These are phyloP conservation scores for Entomortierella chlamydospora DNA, from an alignment of 192 early-diverging fungal genomes.

Conservation along the genomic window DNA sequence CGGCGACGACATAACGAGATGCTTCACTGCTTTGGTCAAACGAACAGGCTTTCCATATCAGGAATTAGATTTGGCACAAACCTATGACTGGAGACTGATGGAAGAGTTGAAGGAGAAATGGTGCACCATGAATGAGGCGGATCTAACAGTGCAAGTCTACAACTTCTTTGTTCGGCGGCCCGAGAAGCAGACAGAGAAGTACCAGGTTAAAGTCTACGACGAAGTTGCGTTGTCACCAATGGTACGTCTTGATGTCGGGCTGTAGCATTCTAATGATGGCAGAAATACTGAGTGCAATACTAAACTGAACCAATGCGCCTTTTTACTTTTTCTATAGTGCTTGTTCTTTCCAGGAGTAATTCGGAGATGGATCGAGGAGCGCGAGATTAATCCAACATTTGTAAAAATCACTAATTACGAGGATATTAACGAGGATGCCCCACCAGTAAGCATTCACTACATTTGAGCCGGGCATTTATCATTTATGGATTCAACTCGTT, in stretches of 20 bases:
- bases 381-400: conserved; percentile 35
- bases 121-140: conserved; percentile 85
- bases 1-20: conserved; percentile 89
- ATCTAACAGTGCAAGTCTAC: conserved; percentile 86
- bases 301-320: not conserved
- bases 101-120: conserved; percentile 87
- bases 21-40: conserved; percentile 73
- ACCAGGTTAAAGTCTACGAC: conserved; percentile 89
- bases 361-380: conserved; percentile 47
- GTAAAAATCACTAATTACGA: conserved; percentile 42
- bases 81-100: conserved; percentile 80
- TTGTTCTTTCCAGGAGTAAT: conserved; percentile 61
- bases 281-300: not conserved
- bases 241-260: conserved; percentile 64
- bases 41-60: conserved; percentile 81
- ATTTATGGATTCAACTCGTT: no score
- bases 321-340: conserved; percentile 22
- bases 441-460: conserved; percentile 30
- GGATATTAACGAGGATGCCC: conserved; percentile 53
- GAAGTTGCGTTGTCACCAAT: conserved; percentile 84
- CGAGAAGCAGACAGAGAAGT: conserved; percentile 73
- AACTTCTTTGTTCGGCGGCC: conserved; percentile 87
- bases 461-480: no score
- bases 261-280: no score
- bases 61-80: conserved; percentile 68